phyloP scores from a whole-genome alignment of 2,329 filamentous ascomycete species.

The Fusarium solani-melongenae region DNA sequence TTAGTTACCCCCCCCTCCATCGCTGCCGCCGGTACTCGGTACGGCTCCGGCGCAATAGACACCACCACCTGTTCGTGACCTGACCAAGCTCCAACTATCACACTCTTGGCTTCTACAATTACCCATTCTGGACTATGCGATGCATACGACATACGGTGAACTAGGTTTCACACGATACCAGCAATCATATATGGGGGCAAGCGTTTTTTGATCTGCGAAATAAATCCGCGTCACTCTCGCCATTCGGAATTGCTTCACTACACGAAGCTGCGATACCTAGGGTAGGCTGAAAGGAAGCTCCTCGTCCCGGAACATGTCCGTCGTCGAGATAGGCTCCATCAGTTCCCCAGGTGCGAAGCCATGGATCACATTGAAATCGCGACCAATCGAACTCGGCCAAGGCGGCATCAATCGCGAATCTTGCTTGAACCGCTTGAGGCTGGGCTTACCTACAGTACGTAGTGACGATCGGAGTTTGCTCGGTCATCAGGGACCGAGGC shows the following conservation, averaged over 20 bases:
- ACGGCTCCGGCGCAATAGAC: slow-evolving; percentile 19
- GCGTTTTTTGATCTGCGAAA: not conserved
- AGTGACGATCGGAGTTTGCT: slow-evolving; percentile 4
- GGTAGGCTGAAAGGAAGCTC: slow-evolving; percentile 5
- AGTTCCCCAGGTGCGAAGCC: not conserved
- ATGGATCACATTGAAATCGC: not conserved
- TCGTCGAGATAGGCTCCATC: slow-evolving; percentile 5
- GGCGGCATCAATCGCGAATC: slow-evolving; percentile 5
- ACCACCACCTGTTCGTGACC: slow-evolving; percentile 21
- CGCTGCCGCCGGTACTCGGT: slow-evolving; percentile 16
- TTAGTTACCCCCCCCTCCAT: not conserved
- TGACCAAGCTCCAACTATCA: slow-evolving; percentile 7
- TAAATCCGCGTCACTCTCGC: not conserved
- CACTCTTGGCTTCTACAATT: not conserved
- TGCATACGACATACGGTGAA: not conserved
- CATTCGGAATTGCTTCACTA: not conserved
- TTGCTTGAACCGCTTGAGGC: not conserved
- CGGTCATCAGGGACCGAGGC: slow-evolving; percentile 41
- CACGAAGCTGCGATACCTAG: not conserved
- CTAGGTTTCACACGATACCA: not conserved
- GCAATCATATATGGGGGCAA: not conserved
- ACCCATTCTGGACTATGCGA: not conserved
- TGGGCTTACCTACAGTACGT: not conserved
- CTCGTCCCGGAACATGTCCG: slow-evolving; percentile 27
- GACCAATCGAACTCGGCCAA: slow-evolving; percentile 9